Evolutionary conservation across 208 protist genomes (phyloP), one percentile per base, ranked within the genome.

Genomic region (Phytomonas serpens): DNA sequence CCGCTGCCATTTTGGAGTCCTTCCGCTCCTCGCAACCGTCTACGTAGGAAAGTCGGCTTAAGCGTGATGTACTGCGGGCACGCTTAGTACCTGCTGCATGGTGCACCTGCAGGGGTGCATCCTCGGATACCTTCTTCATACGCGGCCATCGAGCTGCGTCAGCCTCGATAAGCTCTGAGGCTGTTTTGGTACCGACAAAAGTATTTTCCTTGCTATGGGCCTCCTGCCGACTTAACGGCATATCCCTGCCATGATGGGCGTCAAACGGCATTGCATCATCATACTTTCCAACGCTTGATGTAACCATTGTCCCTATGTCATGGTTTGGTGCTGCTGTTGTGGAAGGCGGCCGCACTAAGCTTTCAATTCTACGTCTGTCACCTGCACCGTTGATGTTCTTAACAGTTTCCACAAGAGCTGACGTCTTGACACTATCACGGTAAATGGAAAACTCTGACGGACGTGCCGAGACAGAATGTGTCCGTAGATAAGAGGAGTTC

Each of bases 401-500:
- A 19, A 57, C 16, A 19, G 47, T 57, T 57, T 57, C 47, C 47
- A 57, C 7, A 0, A 57, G 47, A 57, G 36, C 68, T 27, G 64
- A 61, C 36, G 47, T 36, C 52, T 62, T 65, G 38, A 47, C 71
- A 61, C 84, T 90, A 61, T 94, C 89, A 33, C 86, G 80, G 69
- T 88, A 89, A 67, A 92, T 92, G 37, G 83, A 84, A 76, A 92
- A 94, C 34, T 84, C 88, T 6, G 89, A 92, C 47, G 75, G 80
- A 13, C 83, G 72, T 42, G 73, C 81, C 32, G 85, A 83, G 31
- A 65, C 75, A 16, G 77, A 74, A 16, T 76, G 69, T 19, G 77
- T 57, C 19, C 47, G 47, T 42, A 27, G 16, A 10, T 42, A 72
- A 14, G 38, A 72, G 27, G 47, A 64, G 10, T 34, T 57, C 38